These are phyloP conservation scores for Cyberlindnera bimundalis DNA, from an alignment of 805 yeast species.

Conservation along the genomic window DNA sequence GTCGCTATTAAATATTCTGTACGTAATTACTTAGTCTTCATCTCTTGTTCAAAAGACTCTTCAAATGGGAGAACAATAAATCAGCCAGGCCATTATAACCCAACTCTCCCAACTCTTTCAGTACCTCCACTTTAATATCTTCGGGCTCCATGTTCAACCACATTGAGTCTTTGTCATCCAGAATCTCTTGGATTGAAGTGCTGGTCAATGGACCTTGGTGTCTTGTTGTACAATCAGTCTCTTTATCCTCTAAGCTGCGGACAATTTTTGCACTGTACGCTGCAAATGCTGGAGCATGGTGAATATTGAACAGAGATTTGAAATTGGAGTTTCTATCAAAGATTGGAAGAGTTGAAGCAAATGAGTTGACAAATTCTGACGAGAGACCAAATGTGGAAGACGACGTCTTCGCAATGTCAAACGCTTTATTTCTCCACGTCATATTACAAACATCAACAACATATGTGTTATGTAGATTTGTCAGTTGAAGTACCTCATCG, in stretches of 20 bases:
- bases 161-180: constrained; percentile 13
- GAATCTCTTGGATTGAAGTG: constrained; percentile 35
- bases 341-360: constrained; percentile 24
- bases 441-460: constrained; percentile 55
- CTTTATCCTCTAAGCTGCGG: constrained; percentile 44
- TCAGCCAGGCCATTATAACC: constrained; percentile 50
- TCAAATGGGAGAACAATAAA: constrained; percentile 51
- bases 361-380: constrained; percentile 28
- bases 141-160: constrained; percentile 40
- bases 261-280: constrained; percentile 41
- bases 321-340: constrained; percentile 25
- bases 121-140: constrained; percentile 42
- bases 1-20: neutral
- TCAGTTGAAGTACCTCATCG: constrained; percentile 26
- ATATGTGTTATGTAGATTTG: constrained; percentile 42
- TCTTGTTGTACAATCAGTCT: constrained; percentile 32
- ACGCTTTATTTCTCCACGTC: constrained; percentile 54
- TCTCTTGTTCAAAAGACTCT: constrained; percentile 39
- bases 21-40: constrained; percentile 5
- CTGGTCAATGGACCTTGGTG: constrained; percentile 54
- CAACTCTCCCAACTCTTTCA: constrained; percentile 36
- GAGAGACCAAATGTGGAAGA: constrained; percentile 31
- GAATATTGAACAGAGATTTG: constrained; percentile 34
- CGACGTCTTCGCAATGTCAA: constrained; percentile 33
- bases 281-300: constrained; percentile 51